Base-by-base conservation (phyloP, 345 rosid species). In the Reutealis trisperma region DNA sequence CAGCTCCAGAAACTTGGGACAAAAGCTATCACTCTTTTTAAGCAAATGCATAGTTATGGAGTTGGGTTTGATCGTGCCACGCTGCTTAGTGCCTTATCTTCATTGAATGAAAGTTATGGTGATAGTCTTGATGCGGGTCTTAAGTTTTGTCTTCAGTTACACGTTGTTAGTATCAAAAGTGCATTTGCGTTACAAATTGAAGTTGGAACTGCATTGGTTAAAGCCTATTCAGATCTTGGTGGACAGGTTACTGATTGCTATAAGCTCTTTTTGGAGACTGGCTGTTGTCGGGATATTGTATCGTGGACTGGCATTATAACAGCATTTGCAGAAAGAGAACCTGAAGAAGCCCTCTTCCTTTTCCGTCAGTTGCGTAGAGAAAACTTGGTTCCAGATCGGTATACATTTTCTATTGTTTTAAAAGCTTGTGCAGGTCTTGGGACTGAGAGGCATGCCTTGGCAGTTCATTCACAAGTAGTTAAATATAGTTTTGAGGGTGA, bases 391-490 rank as follows among this genome's bases (percentile, higher is more conserved):
- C 97, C 97, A 18, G 98, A 94, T 79, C 79, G 92, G 86, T 91
- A 85, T 84, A 89, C 95, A 30, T 93, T 88, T 82, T 93, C 98
- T 32, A 90, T 85, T 60, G 84, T 87, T 34, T 73, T 94, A 19
- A 94, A 94, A 88, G 93, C 97, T 72, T 91, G 97, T 81, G 93
- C 95, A 10, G 88, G 94, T 77, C 89, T 94, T 65, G 86, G 88
- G 72, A 90, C 88, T 1, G 89, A 87, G 72, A 85, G 85, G 63
- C 91, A 89, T 47, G 85, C 91, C 37, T 77, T 73, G 74, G 83
- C 86, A 21, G 81, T 93, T 70, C 96, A 94, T 81, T 86, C 92
- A 10, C 93, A 74, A 76, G 90, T 89, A 54, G 77, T 87, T 41
- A 94, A 88, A 76, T 74, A 79, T 77, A 97, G 97, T 32, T 85